Base-by-base conservation (phyloP, 2,329 filamentous ascomycete genomes). In the Aaosphaeria arxii region DNA sequence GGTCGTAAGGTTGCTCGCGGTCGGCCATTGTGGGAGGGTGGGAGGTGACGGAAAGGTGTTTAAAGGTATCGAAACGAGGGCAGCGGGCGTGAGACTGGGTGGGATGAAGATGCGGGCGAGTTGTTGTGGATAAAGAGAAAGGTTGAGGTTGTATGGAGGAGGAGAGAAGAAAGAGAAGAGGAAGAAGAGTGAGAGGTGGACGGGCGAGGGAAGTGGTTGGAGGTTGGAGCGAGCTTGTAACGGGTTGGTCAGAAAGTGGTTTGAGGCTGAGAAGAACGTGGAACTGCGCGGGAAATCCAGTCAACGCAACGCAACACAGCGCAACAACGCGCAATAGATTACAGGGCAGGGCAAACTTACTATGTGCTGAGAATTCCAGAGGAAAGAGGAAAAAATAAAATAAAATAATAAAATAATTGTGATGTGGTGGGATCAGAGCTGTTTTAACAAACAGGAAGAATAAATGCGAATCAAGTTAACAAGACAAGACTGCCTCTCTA, bases 1-100 rank as follows among this genome's bases (percentile, higher is more conserved):
- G 89, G 75, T 95, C 89, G 74, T 95, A 95, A 59, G 89, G 89
- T 62, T 78, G 75, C 66, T 83, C 77, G 60, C 74, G 75, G 65
- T 76, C 77, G 70, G 78, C 77, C 80, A 83, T 83, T 63, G 63
- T 73, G 53, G 55, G 48, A 49, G 46, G 35, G 46, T 44, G 43
- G 50, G 49, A 45, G 42, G 33, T 47, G 17, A 24, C 17, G 17
- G 17, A 24, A 24, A 24, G 17, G 17, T 24, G 17, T 24, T 24
- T 24, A 24, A 24, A 24, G 17, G 17, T 24, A 24, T 36, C 33
- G 33, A 9, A 36, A 36, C 33, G 33, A 36, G 33, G 33, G 33
- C 33, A 36, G 33, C 33, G 33, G 9, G 33, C 33, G 33, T n/a
- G n/a, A n/a, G 33, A n/a, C 7, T 9, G 33, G 33, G 33, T 9